Percentiles rank a stretch among this genome's conserved stretches.
These are phyloP conservation scores for Calonectria naviculata DNA, from an alignment of 2,329 filamentous ascomycete genomes.

Conservation along the genomic window DNA sequence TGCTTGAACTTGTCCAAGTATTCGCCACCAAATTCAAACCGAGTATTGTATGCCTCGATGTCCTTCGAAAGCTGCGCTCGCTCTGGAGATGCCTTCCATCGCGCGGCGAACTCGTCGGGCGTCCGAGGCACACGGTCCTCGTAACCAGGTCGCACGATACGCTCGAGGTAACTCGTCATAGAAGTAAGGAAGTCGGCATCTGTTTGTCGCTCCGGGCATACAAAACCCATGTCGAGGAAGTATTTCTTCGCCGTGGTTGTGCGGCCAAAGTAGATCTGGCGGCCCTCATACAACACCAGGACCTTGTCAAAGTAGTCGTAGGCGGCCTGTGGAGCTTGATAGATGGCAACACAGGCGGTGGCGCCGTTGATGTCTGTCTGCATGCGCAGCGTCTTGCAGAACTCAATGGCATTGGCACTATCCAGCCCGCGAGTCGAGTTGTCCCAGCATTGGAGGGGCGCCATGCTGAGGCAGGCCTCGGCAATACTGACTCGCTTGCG, in stretches of 20 bases:
- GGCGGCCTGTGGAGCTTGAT: slow-evolving; percentile 70
- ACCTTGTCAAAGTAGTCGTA: slow-evolving; percentile 75
- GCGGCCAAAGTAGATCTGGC: slow-evolving; percentile 19
- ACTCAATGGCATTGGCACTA: slow-evolving; percentile 42
- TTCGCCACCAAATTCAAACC: slow-evolving; percentile 29
- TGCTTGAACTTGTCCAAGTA: slow-evolving; percentile 29
- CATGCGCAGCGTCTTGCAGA: slow-evolving; percentile 37
- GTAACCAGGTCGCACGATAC: slow-evolving; percentile 44
- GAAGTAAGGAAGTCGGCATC: slow-evolving; percentile 47
- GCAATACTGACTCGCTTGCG: slow-evolving; percentile 82
- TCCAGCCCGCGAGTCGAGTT: slow-evolving; percentile 44
- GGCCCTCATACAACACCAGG: slow-evolving; percentile 51
- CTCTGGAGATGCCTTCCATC: slow-evolving; percentile 42
- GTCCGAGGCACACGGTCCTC: slow-evolving; percentile 47
- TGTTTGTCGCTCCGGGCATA: slow-evolving; percentile 38
- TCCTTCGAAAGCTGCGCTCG: slow-evolving; percentile 42
- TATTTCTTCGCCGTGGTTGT: slow-evolving; percentile 73
- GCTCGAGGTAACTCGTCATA: slow-evolving; percentile 55
- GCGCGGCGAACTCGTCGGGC: slow-evolving; percentile 49
- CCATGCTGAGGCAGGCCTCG: slow-evolving; percentile 62
- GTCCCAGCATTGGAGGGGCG: slow-evolving; percentile 45
- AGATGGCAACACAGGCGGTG: slow-evolving; percentile 54
- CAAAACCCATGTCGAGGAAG: slow-evolving; percentile 59
- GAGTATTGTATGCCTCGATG: slow-evolving; percentile 40
- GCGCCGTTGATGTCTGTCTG: slow-evolving; percentile 41